These are phyloP conservation scores for Thecaphora thlaspeos DNA, from an alignment of 1,284 basidiomycete genomes.

Conservation along the genomic window DNA sequence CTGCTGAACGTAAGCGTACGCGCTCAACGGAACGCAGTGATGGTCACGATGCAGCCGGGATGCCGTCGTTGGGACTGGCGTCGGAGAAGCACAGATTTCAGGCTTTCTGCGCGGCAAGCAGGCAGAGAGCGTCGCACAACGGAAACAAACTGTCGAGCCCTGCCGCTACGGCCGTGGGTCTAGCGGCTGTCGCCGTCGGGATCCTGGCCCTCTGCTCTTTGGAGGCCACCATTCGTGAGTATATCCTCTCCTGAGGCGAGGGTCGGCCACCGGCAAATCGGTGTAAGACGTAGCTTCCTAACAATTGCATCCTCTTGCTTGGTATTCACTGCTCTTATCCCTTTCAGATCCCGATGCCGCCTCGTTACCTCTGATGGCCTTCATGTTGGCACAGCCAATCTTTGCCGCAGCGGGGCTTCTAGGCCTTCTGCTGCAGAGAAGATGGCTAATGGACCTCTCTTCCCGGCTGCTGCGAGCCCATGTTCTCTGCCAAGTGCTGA, in stretches of 20 bases:
- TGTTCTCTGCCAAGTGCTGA: conserved; percentile 32
- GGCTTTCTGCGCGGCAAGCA: too few species aligned
- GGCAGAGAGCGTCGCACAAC: too few species aligned
- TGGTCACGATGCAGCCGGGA: too few species aligned
- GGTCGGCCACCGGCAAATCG: too few species aligned
- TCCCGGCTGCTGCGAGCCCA: conserved; percentile 38
- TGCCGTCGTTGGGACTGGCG: too few species aligned
- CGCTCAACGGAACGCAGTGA: too few species aligned
- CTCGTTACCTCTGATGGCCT: conserved; percentile 31
- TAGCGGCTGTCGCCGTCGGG: conserved; percentile 22
- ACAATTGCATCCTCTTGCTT: not conserved
- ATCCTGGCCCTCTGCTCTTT: conserved; percentile 29
- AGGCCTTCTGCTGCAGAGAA: conserved; percentile 21
- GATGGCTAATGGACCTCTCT: conserved; percentile 36
- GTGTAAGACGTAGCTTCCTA: too few species aligned
- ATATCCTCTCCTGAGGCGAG: too few species aligned
- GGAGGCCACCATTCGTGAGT: conserved; percentile 24
- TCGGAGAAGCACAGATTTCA: too few species aligned
- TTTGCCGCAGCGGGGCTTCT: conserved; percentile 28
- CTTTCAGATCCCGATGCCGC: conserved; percentile 27
- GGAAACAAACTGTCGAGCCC: conserved; percentile 2
- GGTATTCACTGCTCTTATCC: not conserved
- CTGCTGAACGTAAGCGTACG: too few species aligned
- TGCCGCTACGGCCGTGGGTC: conserved; percentile 23
- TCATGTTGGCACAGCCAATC: conserved; percentile 35